A percentile compares a stretch with the other conserved stretches of the same genome.
Conservation (phyloP, 306 rosid genomes). For the Vicia sativa region DNA sequence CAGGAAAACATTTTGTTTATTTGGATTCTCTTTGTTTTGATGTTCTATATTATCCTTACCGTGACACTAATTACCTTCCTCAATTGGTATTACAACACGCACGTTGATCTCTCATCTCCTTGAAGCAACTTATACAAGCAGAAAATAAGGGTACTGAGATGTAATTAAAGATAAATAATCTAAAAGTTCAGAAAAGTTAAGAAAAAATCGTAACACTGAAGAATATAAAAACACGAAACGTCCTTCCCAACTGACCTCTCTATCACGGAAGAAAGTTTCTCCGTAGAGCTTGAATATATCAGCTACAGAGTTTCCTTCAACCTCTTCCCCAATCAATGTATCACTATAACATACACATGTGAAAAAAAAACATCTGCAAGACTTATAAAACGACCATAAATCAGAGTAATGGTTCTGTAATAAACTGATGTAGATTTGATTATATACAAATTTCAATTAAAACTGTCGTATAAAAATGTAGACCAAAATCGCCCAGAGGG, state of each 20-base stretch:
- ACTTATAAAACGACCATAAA: slow-evolving; percentile 14
- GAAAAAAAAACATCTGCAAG: slow-evolving; percentile 39
- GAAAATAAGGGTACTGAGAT: slow-evolving; percentile 9
- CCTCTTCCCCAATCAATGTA: slow-evolving; percentile 73
- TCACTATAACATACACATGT: slow-evolving; percentile 63
- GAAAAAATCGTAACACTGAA: slow-evolving; percentile 24
- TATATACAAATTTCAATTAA: too few relatives aligned
- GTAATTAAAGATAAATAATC: slow-evolving; percentile 18
- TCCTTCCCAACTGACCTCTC: slow-evolving; percentile 69
- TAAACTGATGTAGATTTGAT: slow-evolving; percentile 2
- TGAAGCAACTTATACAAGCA: slow-evolving; percentile 4
- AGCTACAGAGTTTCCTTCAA: slow-evolving; percentile 70
- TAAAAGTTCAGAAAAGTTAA: slow-evolving; percentile 25
- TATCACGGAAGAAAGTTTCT: slow-evolving; percentile 80
- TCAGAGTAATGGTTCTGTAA: slow-evolving; percentile 22
- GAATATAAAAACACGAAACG: slow-evolving; percentile 26
- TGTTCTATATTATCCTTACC: background rate
- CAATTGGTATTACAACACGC: slow-evolving; percentile 20
- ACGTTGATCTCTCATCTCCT: background rate
- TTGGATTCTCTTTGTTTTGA: background rate
- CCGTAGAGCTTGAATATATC: slow-evolving; percentile 85
- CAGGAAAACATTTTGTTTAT: slow-evolving; percentile 1
- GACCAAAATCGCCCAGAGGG: too few relatives aligned
- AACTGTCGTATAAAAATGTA: too few relatives aligned
- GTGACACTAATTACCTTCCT: too few relatives aligned